phyloP scores from a whole-genome alignment of 1,284 basidiomycete species.

The Papiliotrema fonsecae region DNA sequence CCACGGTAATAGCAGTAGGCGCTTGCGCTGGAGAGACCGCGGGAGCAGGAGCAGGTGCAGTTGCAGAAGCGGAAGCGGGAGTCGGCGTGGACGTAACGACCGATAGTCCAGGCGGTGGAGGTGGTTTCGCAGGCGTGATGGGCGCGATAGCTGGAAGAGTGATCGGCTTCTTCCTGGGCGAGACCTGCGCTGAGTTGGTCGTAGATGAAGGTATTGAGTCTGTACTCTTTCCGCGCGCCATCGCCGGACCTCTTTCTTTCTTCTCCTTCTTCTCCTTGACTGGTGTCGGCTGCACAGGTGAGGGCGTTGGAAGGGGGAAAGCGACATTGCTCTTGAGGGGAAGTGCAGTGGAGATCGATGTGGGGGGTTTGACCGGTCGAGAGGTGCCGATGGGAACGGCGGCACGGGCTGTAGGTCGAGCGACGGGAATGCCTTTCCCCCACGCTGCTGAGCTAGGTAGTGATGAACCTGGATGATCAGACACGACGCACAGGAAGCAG shows the following conservation, averaged over 20 bases:
- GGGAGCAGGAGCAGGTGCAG: conserved; percentile 6
- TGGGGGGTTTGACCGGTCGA: conserved; percentile 21
- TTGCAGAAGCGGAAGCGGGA: conserved; percentile 11
- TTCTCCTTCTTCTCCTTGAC: conserved; percentile 28
- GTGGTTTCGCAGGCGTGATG: conserved; percentile 4
- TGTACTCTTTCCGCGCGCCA: conserved; percentile 33
- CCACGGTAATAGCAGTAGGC: background rate
- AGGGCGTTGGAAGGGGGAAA: conserved; percentile 56
- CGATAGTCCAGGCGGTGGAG: conserved; percentile 2
- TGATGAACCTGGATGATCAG: conserved; percentile 47
- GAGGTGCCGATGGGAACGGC: conserved; percentile 24
- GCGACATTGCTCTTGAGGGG: conserved; percentile 36
- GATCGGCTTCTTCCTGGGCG: conserved; percentile 36
- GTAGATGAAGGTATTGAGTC: conserved; percentile 28
- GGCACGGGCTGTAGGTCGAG: conserved; percentile 41
- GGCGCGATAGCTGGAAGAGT: conserved; percentile 12
- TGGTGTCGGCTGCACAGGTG: conserved; percentile 49
- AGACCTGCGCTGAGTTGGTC: conserved; percentile 27
- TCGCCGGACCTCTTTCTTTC: conserved; percentile 17
- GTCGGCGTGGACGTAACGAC: conserved; percentile 5
- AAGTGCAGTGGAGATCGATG: conserved; percentile 31
- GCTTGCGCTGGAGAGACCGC: background rate
- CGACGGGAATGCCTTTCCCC: conserved; percentile 50
- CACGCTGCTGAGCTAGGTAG: conserved; percentile 79
- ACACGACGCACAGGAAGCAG: conserved; percentile 1